Conservation (phyloP, 1,284 basidiomycete species). For the Mixia osmundae region DNA sequence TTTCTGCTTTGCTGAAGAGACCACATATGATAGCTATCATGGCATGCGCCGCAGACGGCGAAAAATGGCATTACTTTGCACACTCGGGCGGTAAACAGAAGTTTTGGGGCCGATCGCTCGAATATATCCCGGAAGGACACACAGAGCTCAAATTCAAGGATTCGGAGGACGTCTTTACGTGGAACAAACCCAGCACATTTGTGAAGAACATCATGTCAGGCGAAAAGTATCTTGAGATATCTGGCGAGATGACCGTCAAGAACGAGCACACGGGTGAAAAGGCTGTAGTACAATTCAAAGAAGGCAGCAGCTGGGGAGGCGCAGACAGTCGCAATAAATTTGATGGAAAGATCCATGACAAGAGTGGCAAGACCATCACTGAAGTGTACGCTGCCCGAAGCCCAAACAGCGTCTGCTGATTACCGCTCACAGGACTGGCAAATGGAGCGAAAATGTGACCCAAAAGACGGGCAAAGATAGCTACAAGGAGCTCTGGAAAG, state of each 20-base stretch:
- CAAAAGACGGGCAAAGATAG: constrained; percentile 13
- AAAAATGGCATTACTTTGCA: constrained; percentile 44
- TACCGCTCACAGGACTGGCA: too few relatives aligned
- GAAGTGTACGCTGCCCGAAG: too few relatives aligned
- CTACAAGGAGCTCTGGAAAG: constrained; percentile 15
- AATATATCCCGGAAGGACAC: constrained; percentile 3
- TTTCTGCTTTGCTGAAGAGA: too few relatives aligned
- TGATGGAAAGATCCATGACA: constrained; percentile 34
- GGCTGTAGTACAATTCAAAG: constrained; percentile 58
- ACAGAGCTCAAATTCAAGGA: constrained; percentile 11
- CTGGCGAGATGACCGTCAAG: constrained; percentile 44
- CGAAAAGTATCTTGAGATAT: constrained; percentile 63
- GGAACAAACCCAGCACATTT: constrained; percentile 50
- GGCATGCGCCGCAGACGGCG: constrained; percentile 58
- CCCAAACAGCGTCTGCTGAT: too few relatives aligned
- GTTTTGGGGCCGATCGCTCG: constrained; percentile 41
- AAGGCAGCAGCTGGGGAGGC: constrained; percentile 24
- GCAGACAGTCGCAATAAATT: constrained; percentile 35
- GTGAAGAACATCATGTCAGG: constrained; percentile 65
- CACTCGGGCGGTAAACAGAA: constrained; percentile 57
- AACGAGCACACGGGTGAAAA: constrained; percentile 32
- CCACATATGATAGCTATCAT: too few relatives aligned
- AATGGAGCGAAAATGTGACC: constrained; percentile 15
- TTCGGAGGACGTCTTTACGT: constrained; percentile 12
- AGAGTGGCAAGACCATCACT: constrained; percentile 29